A percentile compares a stretch with the other conserved stretches of the same genome.
These are phyloP conservation scores for Ilyonectria sp. DNA, from an alignment of 2,329 filamentous ascomycete species.

Conservation along the genomic window DNA sequence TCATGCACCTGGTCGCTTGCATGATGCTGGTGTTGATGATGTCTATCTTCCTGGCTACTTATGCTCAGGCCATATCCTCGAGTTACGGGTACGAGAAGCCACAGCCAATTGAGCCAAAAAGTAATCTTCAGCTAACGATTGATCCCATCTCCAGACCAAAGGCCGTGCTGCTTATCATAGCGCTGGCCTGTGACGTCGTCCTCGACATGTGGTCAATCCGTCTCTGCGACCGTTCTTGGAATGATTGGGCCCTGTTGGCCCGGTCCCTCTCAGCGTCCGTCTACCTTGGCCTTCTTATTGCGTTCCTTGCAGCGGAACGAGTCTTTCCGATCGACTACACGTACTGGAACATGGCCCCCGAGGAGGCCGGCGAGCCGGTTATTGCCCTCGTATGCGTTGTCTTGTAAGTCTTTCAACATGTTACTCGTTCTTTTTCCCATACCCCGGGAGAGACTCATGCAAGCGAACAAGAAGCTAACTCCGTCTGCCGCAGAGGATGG, in stretches of 20 bases:
- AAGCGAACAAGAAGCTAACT: slow-evolving; percentile 25
- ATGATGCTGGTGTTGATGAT: slow-evolving; percentile 52
- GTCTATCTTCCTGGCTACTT: slow-evolving; percentile 51
- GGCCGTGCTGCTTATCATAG: slow-evolving; percentile 50
- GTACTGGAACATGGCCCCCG: slow-evolving; percentile 54
- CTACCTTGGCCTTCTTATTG: slow-evolving; percentile 55
- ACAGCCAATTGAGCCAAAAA: not conserved
- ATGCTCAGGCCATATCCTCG: slow-evolving; percentile 39
- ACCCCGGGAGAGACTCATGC: not conserved
- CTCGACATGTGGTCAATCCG: slow-evolving; percentile 55
- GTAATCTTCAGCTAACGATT: not conserved
- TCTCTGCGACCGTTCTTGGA: slow-evolving; percentile 50
- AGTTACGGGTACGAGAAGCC: slow-evolving; percentile 41
- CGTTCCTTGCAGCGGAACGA: slow-evolving; percentile 53
- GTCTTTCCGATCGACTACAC: slow-evolving; percentile 55
- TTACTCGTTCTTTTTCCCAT: not conserved
- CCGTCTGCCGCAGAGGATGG: slow-evolving; percentile 36
- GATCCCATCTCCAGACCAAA: slow-evolving; percentile 31
- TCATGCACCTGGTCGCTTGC: slow-evolving; percentile 51
- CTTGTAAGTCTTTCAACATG: slow-evolving; percentile 46
- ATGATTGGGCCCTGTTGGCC: slow-evolving; percentile 50
- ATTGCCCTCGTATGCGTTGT: slow-evolving; percentile 56
- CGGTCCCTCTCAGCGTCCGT: slow-evolving; percentile 51
- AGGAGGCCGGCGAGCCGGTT: slow-evolving; percentile 50
- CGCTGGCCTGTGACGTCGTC: slow-evolving; percentile 53